Conservation (phyloP, 345 rosid species). For the Anacardium occidentale region DNA sequence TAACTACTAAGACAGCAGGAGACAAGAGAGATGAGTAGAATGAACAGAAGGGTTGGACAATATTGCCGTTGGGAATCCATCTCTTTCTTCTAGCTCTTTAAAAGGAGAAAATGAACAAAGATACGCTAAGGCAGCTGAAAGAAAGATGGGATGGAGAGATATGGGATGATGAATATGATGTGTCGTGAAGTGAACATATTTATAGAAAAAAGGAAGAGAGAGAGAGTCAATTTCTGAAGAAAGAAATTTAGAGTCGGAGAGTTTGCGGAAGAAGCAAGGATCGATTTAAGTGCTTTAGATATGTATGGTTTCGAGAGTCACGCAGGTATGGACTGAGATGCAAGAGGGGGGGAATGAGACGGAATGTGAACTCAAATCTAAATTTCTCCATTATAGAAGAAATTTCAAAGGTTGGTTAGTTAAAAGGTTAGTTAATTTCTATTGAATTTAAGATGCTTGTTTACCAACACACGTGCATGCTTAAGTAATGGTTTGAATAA, state of each 20-base stretch:
- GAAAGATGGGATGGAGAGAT: background rate
- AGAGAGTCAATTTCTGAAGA: background rate
- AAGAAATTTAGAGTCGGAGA: background rate
- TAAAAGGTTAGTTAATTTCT: background rate
- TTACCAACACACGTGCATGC: constrained; percentile 13
- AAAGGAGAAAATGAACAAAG: background rate
- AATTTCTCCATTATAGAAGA: constrained; percentile 1
- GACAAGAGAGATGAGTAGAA: constrained; percentile 11
- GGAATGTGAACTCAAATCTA: constrained; percentile 15
- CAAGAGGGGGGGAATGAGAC: constrained; percentile 21
- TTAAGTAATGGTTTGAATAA: no score
- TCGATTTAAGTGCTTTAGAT: background rate
- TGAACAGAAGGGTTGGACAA: constrained; percentile 1
- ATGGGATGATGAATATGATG: constrained; percentile 1
- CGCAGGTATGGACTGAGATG: constrained; percentile 15
- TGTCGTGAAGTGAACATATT: constrained; percentile 14
- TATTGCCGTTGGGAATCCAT: constrained; percentile 24
- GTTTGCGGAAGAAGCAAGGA: constrained; percentile 9
- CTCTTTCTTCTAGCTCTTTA: background rate
- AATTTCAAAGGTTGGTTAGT: background rate
- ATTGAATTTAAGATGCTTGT: background rate
- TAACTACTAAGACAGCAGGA: constrained; percentile 23
- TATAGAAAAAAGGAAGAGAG: constrained; percentile 11
- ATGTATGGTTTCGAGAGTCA: background rate
- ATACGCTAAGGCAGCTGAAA: background rate